phyloP scores from a whole-genome alignment of 441 rosid genomes.

The Theobroma grandiflorum region DNA sequence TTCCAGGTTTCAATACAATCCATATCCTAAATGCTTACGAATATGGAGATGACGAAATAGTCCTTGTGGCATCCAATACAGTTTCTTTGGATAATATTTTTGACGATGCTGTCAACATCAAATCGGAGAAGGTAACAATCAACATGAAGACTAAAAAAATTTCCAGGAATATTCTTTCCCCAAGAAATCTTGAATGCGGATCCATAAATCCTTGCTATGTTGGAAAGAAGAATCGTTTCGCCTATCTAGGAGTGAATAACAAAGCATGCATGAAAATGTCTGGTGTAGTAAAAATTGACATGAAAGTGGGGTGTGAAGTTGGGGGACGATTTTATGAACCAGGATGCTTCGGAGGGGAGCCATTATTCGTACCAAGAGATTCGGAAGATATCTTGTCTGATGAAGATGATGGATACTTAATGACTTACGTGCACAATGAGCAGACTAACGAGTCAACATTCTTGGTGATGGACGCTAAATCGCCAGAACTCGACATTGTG shows the following conservation, averaged over 20 bases:
- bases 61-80: constrained; percentile 71
- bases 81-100: constrained; percentile 72
- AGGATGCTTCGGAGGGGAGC: constrained; percentile 79
- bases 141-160: constrained; percentile 53
- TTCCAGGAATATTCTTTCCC: constrained; percentile 44
- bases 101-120: constrained; percentile 58
- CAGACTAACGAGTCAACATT: constrained; percentile 62
- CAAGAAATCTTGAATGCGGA: constrained; percentile 72
- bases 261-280: constrained; percentile 69
- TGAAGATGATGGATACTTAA: constrained; percentile 81
- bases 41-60: constrained; percentile 54
- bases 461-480: constrained; percentile 76
- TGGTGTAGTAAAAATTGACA: constrained; percentile 70
- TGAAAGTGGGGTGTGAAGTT: constrained; percentile 58
- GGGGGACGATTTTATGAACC: constrained; percentile 60
- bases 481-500: constrained; percentile 64
- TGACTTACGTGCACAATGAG: constrained; percentile 76
- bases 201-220: constrained; percentile 59
- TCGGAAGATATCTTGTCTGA: constrained; percentile 51
- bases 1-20: constrained; percentile 73
- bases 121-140: constrained; percentile 68
- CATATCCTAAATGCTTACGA: constrained; percentile 91
- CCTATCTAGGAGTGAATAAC: constrained; percentile 71
- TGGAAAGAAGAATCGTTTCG: constrained; percentile 56
- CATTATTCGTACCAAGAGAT: constrained; percentile 65